phyloP scores from a whole-genome alignment of 305 asterid genomes.

The Solanum hybrid region DNA sequence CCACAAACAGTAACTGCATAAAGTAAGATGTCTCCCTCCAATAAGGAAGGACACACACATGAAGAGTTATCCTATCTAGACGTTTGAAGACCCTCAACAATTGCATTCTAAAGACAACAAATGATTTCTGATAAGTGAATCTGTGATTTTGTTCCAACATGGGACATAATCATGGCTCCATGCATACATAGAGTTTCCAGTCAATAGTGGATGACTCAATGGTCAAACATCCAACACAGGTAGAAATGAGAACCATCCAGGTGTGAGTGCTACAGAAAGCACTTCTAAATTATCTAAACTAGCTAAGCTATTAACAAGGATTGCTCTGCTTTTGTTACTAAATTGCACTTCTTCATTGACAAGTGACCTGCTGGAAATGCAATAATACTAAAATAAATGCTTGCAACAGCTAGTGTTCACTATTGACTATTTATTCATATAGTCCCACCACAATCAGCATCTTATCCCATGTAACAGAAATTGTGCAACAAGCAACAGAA shows the following conservation, averaged over 20 bases:
- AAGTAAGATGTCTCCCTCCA: background rate
- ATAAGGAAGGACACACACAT: background rate
- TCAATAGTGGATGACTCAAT: background rate
- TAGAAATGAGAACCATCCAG: background rate
- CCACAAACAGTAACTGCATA: background rate
- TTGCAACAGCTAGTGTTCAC: background rate
- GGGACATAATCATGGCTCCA: background rate
- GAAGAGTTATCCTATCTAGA: background rate
- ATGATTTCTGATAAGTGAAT: background rate
- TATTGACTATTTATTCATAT: background rate
- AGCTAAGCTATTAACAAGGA: background rate
- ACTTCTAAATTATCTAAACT: background rate
- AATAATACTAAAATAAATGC: background rate
- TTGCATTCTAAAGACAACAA: background rate
- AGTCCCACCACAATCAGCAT: background rate
- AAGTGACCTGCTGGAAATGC: background rate
- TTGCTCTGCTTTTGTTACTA: background rate
- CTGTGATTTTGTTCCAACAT: background rate
- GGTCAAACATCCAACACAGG: background rate
- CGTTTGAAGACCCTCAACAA: background rate
- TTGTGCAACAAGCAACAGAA: background rate
- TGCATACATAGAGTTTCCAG: background rate
- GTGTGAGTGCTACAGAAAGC: background rate
- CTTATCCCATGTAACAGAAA: background rate
- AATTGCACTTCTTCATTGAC: background rate